phyloP scores from a whole-genome alignment of 768 basidiomycete genomes.

The Lentinula aciculospora region DNA sequence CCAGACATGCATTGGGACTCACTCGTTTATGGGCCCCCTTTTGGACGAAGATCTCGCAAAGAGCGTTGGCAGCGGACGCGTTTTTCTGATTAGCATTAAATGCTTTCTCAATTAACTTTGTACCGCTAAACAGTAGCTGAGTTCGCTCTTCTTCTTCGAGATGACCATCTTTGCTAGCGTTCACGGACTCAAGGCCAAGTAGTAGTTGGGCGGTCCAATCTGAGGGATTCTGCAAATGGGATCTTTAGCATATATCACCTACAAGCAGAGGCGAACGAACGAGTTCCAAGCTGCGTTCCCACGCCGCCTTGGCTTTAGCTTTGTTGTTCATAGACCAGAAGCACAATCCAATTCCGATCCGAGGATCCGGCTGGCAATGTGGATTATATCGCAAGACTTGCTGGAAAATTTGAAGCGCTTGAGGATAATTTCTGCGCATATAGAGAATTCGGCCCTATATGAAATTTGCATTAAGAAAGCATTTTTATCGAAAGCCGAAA shows the following conservation, averaged over 20 bases:
- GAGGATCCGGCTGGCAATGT: conserved; percentile 81
- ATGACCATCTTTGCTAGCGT: conserved; percentile 73
- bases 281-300: conserved; percentile 84
- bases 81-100: conserved; percentile 78
- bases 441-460: conserved; percentile 79
- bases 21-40: conserved; percentile 64
- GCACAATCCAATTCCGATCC: conserved; percentile 93
- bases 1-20: conserved; percentile 13
- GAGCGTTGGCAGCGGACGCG: conserved; percentile 77
- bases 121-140: conserved; percentile 56
- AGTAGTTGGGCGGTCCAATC: conserved; percentile 80
- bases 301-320: conserved; percentile 77
- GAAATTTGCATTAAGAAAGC: neutral
- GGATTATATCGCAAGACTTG: conserved; percentile 76
- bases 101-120: conserved; percentile 66
- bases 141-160: conserved; percentile 58
- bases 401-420: conserved; percentile 84
- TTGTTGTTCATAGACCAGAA: conserved; percentile 87
- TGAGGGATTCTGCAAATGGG: conserved; percentile 53
- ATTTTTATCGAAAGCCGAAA: neutral
- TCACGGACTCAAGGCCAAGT: conserved; percentile 82
- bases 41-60: conserved; percentile 74
- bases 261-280: conserved; percentile 36
- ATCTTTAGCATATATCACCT: neutral
- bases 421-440: conserved; percentile 66